Conservation (phyloP, 371 early-diverging fungal species). For the Mucor saturninus region DNA sequence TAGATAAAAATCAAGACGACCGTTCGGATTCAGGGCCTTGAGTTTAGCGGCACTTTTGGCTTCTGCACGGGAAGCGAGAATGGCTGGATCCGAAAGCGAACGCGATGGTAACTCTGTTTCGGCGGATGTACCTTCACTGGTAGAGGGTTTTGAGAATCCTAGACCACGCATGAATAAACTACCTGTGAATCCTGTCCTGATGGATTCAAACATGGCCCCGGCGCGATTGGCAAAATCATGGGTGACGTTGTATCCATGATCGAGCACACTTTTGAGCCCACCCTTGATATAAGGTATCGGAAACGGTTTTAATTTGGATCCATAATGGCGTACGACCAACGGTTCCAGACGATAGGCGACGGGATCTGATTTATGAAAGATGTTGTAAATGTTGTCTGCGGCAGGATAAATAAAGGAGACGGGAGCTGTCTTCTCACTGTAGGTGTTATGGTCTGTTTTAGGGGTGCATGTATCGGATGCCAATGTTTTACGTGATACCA, state of each 20-base stretch:
- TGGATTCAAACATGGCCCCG: constrained; percentile 69
- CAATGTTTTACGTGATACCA: constrained; percentile 54
- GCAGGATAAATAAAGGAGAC: constrained; percentile 63
- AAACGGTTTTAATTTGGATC: constrained; percentile 64
- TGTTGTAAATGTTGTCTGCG: constrained; percentile 77
- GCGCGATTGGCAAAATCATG: constrained; percentile 73
- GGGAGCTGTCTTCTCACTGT: neutral
- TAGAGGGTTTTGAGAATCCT: constrained; percentile 44
- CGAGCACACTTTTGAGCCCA: constrained; percentile 72
- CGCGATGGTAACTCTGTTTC: constrained; percentile 13
- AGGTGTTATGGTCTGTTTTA: neutral
- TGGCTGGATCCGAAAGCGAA: constrained; percentile 36
- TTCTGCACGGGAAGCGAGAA: constrained; percentile 5
- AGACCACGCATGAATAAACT: constrained; percentile 61
- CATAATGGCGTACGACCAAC: constrained; percentile 59
- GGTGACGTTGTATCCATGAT: constrained; percentile 67
- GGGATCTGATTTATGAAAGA: constrained; percentile 74
- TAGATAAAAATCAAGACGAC: constrained; percentile 77
- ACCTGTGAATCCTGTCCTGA: constrained; percentile 62
- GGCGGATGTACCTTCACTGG: constrained; percentile 1
- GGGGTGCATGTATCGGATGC: neutral
- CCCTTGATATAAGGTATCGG: constrained; percentile 85
- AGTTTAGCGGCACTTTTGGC: constrained; percentile 50
- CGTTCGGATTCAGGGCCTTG: constrained; percentile 62
- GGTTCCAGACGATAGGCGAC: constrained; percentile 79